phyloP scores from a whole-genome alignment of 2,329 filamentous ascomycete species.

The Nigrospora oryzae region DNA sequence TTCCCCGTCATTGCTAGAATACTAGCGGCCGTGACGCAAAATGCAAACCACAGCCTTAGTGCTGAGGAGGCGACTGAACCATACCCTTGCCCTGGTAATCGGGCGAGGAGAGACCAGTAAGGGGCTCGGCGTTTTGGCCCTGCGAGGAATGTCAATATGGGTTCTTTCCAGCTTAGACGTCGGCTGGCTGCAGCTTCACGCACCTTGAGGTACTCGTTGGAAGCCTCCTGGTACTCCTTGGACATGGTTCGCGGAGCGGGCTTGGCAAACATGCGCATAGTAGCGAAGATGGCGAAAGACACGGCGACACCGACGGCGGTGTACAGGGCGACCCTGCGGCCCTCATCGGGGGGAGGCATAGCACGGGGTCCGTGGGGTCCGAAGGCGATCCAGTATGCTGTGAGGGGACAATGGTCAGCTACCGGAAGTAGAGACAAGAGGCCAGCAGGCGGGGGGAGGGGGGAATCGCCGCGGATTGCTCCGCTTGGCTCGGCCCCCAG shows the following conservation, averaged over 20 bases:
- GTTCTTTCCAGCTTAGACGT: not conserved
- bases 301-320: conserved; percentile 58
- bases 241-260: conserved; percentile 79
- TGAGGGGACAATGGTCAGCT: conserved; percentile 23
- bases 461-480: too few species aligned
- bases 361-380: conserved; percentile 92
- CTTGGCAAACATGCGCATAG: conserved; percentile 64
- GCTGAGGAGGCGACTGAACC: conserved; percentile 61
- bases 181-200: conserved; percentile 20
- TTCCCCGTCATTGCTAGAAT: conserved; percentile 10
- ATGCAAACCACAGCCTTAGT: conserved; percentile 14
- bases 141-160: conserved; percentile 23
- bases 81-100: conserved; percentile 71
- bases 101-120: conserved; percentile 74
- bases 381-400: conserved; percentile 99
- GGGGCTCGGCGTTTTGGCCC: conserved; percentile 77
- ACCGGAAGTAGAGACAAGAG: not conserved
- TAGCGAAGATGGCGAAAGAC: conserved; percentile 63
- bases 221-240: conserved; percentile 93
- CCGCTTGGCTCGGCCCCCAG: too few species aligned
- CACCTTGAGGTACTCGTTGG: conserved; percentile 92
- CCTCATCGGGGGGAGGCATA: conserved; percentile 73
- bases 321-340: conserved; percentile 68
- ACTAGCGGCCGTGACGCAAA: conserved; percentile 4
- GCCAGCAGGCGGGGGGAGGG: not conserved